Percentiles rank a stretch among this genome's conserved stretches.
Evolutionary conservation across 176 grass and related monocot species (phyloP).

Genomic region (Tillandsia leiboldiana): DNA sequence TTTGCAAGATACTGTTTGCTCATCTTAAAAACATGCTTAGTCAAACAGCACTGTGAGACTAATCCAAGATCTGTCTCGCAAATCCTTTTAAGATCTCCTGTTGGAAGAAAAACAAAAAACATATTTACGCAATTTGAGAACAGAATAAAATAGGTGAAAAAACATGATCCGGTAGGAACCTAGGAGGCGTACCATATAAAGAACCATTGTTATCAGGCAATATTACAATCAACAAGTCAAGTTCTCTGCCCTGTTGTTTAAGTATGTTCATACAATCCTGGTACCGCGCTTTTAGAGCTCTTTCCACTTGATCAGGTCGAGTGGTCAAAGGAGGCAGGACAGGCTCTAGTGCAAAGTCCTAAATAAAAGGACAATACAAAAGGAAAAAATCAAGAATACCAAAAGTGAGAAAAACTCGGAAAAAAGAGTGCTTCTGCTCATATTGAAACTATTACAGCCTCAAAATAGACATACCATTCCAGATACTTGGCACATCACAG

Average conservation of each 20-base stretch:
- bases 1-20: constrained; percentile 95
- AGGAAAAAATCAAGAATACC: background rate
- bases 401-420: background rate
- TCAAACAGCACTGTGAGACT: constrained; percentile 94
- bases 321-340: constrained; percentile 58
- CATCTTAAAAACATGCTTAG: constrained; percentile 94
- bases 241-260: constrained; percentile 50
- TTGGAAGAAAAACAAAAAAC: constrained; percentile 18
- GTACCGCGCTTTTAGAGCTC: constrained; percentile 61
- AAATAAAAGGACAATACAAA: background rate
- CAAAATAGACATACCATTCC: constrained; percentile 54
- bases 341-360: constrained; percentile 75
- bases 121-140: background rate
- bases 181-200: constrained; percentile 51
- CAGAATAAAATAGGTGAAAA: too few species aligned
- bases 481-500: constrained; percentile 81
- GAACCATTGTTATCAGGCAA: constrained; percentile 79
- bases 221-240: constrained; percentile 85
- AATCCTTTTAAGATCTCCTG: constrained; percentile 92
- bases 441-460: background rate
- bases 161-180: constrained; percentile 1
- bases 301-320: constrained; percentile 72
- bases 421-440: background rate
- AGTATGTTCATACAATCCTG: constrained; percentile 66
- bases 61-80: constrained; percentile 94